These are phyloP conservation scores for Saccharomyces hybrid DNA, from an alignment of 1,139 yeast species.

Conservation along the genomic window DNA sequence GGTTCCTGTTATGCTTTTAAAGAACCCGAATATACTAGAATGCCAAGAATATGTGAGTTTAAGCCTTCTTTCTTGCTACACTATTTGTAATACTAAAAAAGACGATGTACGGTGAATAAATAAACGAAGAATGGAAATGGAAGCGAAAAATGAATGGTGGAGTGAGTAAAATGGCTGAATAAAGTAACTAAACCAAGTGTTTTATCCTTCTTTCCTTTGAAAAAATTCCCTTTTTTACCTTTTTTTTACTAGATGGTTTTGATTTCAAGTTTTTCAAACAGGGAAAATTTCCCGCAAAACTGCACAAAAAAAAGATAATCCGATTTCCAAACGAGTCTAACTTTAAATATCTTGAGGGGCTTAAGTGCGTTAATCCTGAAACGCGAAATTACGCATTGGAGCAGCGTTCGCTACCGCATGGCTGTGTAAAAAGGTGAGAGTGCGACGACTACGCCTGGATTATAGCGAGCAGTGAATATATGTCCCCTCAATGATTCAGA, in stretches of 20 bases:
- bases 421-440: background rate
- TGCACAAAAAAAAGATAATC: constrained; percentile 4
- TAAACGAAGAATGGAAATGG: background rate
- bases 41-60: background rate
- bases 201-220: constrained; percentile 10
- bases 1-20: background rate
- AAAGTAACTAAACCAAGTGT: background rate
- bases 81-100: constrained; percentile 1
- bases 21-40: background rate
- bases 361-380: background rate
- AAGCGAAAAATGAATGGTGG: background rate
- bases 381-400: background rate
- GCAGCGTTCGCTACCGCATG: background rate
- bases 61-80: constrained; percentile 7
- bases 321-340: background rate
- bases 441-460: background rate
- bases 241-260: background rate
- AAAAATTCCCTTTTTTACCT: background rate
- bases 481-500: background rate
- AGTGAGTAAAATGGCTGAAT: background rate
- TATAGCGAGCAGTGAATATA: background rate
- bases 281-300: constrained; percentile 2
- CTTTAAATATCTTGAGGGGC: background rate
- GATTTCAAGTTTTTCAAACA: background rate
- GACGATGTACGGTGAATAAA: constrained; percentile 12